These are phyloP conservation scores for Lippia alba DNA, from an alignment of 305 asterid genomes.

Conservation along the genomic window DNA sequence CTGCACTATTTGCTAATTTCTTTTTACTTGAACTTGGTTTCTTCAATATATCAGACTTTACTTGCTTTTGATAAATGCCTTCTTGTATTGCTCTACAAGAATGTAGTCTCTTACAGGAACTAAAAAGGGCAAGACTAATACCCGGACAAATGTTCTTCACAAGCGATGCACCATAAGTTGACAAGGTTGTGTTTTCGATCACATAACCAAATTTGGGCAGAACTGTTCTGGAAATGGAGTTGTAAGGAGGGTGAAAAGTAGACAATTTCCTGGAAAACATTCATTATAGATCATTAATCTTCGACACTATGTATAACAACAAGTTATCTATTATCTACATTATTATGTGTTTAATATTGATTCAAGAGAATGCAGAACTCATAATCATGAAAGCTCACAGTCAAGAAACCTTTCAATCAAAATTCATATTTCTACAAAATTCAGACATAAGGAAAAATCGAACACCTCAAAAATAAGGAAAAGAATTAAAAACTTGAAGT, in stretches of 20 bases:
- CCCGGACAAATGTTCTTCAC: conserved; percentile 42
- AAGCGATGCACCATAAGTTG: conserved; percentile 31
- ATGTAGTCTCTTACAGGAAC: conserved; percentile 40
- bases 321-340: conserved; percentile 4
- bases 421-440: not conserved
- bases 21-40: conserved; percentile 40
- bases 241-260: conserved; percentile 43
- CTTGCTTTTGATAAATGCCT: conserved; percentile 27
- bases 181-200: conserved; percentile 37
- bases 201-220: conserved; percentile 36
- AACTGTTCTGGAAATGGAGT: conserved; percentile 29
- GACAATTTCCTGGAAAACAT: conserved; percentile 61
- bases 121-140: conserved; percentile 36
- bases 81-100: conserved; percentile 40
- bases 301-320: conserved; percentile 1
- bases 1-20: conserved; percentile 29
- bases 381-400: conserved; percentile 23
- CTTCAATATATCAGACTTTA: conserved; percentile 30
- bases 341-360: not conserved
- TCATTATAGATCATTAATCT: conserved; percentile 32
- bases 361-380: not conserved
- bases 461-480: too few species aligned
- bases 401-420: not conserved
- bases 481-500: too few species aligned
- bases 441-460: too few species aligned